These are phyloP conservation scores for Omphalea diandra DNA, from an alignment of 441 rosid genomes.

Conservation along the genomic window DNA sequence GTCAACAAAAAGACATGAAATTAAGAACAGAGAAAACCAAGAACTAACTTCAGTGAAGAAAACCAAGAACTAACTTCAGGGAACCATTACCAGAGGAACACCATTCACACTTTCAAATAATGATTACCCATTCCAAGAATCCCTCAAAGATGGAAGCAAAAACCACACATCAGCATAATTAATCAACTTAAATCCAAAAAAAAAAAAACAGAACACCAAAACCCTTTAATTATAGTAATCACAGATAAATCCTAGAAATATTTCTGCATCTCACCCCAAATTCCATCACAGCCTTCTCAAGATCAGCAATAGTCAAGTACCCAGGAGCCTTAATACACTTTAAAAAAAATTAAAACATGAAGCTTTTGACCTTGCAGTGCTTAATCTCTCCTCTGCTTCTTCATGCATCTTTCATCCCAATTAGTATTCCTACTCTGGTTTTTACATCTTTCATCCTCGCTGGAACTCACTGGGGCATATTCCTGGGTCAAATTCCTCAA, in stretches of 20 bases:
- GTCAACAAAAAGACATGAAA: not conserved
- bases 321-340: conserved; percentile 58
- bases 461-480: conserved; percentile 37
- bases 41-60: conserved; percentile 25
- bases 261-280: conserved; percentile 69
- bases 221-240: conserved; percentile 21
- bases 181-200: conserved; percentile 22
- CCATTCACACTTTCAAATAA: conserved; percentile 91
- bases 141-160: conserved; percentile 85
- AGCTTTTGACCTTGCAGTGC: too few relatives aligned
- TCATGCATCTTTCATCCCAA: conserved; percentile 17
- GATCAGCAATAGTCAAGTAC: conserved; percentile 72
- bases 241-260: conserved; percentile 90
- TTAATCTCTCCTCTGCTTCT: too few relatives aligned
- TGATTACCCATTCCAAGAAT: conserved; percentile 51
- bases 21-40: conserved; percentile 2
- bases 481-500: conserved; percentile 90
- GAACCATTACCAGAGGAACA: conserved; percentile 77
- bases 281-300: conserved; percentile 73
- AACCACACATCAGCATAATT: conserved; percentile 52
- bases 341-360: too few relatives aligned
- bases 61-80: too few relatives aligned
- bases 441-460: conserved; percentile 45
- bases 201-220: not conserved
- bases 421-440: conserved; percentile 37